phyloP scores from a whole-genome alignment of 352 stramenopile species.

The Thalassiosira ordinaria region DNA sequence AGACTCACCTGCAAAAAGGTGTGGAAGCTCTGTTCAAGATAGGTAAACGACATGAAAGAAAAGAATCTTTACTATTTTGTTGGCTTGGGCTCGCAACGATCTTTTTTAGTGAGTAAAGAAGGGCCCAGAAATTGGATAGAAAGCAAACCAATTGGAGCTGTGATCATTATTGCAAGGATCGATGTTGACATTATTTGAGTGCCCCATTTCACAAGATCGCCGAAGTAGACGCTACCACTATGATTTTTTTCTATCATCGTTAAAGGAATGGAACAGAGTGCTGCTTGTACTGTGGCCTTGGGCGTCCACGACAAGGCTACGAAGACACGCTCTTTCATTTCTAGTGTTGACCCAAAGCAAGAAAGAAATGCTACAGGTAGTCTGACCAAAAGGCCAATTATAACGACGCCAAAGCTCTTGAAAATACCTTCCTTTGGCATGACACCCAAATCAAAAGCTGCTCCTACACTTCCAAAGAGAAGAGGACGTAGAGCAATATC shows the following conservation, averaged over 20 bases:
- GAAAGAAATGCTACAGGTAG: constrained; percentile 5
- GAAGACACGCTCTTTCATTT: constrained; percentile 52
- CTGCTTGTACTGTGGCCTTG: constrained; percentile 75
- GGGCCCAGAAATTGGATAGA: constrained; percentile 22
- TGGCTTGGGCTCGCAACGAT: background rate
- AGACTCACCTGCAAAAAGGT: too few relatives aligned
- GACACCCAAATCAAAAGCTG: constrained; percentile 38
- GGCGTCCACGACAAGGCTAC: constrained; percentile 56
- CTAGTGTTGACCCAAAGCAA: constrained; percentile 20
- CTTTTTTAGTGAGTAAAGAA: constrained; percentile 3
- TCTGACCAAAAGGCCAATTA: constrained; percentile 35
- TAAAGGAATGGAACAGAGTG: constrained; percentile 53
- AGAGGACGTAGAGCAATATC: constrained; percentile 45
- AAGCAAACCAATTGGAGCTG: constrained; percentile 24
- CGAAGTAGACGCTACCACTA: constrained; percentile 17
- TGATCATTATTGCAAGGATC: constrained; percentile 34
- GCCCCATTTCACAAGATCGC: constrained; percentile 1
- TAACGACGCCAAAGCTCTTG: constrained; percentile 37
- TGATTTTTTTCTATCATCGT: constrained; percentile 37
- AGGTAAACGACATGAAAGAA: too few relatives aligned
- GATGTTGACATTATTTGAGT: constrained; percentile 2
- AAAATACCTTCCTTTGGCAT: constrained; percentile 29
- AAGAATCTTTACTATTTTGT: constrained; percentile 12
- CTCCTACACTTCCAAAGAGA: constrained; percentile 52
- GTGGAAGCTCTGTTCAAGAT: too few relatives aligned